Conservation (phyloP, 805 yeast species). For the Cyberlindnera bimundalis region DNA sequence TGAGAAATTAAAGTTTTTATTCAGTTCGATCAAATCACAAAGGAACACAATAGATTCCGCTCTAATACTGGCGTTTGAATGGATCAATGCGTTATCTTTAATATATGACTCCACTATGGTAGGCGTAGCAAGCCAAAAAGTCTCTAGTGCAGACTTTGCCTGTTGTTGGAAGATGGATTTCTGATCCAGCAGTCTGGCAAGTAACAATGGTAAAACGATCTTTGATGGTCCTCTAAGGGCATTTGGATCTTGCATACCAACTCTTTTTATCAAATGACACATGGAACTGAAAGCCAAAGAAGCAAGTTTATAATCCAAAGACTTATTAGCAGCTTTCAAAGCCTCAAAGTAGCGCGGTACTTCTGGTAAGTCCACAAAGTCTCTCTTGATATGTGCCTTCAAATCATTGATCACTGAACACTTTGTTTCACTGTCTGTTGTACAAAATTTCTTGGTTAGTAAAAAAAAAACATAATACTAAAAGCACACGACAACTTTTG, state of each 20-base stretch:
- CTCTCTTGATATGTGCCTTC: constrained; percentile 54
- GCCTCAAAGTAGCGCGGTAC: constrained; percentile 51
- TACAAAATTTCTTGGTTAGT: background rate
- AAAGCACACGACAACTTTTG: too few relatives aligned
- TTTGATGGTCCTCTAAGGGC: constrained; percentile 41
- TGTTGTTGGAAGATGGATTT: constrained; percentile 37
- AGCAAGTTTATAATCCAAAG: constrained; percentile 37
- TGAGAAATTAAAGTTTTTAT: constrained; percentile 33
- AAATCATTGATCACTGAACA: constrained; percentile 29
- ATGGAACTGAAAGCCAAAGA: constrained; percentile 45
- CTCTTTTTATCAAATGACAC: constrained; percentile 55
- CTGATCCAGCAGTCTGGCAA: constrained; percentile 43
- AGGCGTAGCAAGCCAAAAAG: constrained; percentile 53
- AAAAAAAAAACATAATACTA: too few relatives aligned
- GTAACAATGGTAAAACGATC: constrained; percentile 48
- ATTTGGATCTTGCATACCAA: constrained; percentile 51
- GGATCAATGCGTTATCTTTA: constrained; percentile 41
- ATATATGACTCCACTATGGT: constrained; percentile 43
- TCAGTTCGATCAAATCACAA: constrained; percentile 37
- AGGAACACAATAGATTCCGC: constrained; percentile 45
- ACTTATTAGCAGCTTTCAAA: constrained; percentile 42
- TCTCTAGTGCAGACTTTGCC: constrained; percentile 49
- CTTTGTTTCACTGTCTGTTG: constrained; percentile 23
- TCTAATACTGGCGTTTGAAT: constrained; percentile 36
- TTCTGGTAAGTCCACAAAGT: constrained; percentile 45